Percentiles rank a stretch among this genome's conserved stretches.
Evolutionary conservation across 2,329 filamentous ascomycete genomes (phyloP).

Genomic region (Hypoxylon sp.): DNA sequence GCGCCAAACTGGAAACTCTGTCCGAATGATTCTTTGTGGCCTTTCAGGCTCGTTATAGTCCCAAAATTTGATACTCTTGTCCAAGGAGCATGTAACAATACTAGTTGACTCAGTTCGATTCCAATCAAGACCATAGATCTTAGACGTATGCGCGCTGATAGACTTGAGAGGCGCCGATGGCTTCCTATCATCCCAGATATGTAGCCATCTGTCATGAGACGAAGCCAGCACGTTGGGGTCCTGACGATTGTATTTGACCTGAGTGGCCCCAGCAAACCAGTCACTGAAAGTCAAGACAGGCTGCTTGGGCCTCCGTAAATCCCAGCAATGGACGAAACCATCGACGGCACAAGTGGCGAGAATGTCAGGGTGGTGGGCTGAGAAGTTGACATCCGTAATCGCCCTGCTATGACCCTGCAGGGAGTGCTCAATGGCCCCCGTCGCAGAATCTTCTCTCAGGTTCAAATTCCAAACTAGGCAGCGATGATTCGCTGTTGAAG

Average conservation of each 20-base stretch:
- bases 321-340: conserved; percentile 94
- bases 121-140: conserved; percentile 97
- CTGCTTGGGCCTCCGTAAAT: conserved; percentile 78
- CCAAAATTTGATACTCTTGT: conserved; percentile 95
- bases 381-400: conserved; percentile 97
- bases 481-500: conserved; percentile 93
- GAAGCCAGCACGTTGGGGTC: conserved; percentile 89
- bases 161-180: conserved; percentile 82
- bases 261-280: conserved; percentile 93
- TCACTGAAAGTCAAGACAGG: conserved; percentile 87
- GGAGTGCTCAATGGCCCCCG: conserved; percentile 84
- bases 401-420: conserved; percentile 87
- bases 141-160: conserved; percentile 89
- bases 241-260: conserved; percentile 94
- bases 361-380: conserved; percentile 88
- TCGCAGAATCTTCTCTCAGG: conserved; percentile 77
- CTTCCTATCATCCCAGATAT: conserved; percentile 90
- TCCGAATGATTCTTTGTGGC: conserved; percentile 82
- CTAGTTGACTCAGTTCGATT: conserved; percentile 80
- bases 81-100: conserved; percentile 88
- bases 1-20: conserved; percentile 89
- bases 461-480: conserved; percentile 94
- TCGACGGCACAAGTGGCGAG: conserved; percentile 93
- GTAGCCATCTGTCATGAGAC: conserved; percentile 87
- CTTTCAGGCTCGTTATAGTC: conserved; percentile 75